These are phyloP conservation scores for Nakazawaea wyomingensis DNA, from an alignment of 805 yeast species.

Conservation along the genomic window DNA sequence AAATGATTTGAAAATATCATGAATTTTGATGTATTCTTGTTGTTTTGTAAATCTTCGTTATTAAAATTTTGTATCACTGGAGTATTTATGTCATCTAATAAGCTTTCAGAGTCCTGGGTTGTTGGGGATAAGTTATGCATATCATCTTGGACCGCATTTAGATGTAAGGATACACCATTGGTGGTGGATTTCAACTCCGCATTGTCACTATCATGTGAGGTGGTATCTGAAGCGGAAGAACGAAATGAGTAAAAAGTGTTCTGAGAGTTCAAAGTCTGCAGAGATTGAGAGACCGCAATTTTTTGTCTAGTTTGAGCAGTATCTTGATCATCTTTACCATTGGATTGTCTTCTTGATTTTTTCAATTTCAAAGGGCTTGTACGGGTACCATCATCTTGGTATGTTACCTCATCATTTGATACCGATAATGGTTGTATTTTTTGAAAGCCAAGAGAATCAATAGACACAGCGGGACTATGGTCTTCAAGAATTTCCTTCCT, in stretches of 20 bases:
- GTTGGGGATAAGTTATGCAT: background rate
- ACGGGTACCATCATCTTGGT: background rate
- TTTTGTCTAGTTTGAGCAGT: background rate
- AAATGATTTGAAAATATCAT: slow-evolving; percentile 6
- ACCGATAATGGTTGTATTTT: slow-evolving; percentile 13
- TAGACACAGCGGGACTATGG: slow-evolving; percentile 15
- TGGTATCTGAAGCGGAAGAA: slow-evolving; percentile 6
- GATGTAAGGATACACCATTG: background rate
- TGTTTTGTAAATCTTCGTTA: background rate
- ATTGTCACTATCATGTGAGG: background rate
- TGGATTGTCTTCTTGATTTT: background rate
- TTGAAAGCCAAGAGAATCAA: slow-evolving; percentile 15
- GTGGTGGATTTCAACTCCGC: background rate
- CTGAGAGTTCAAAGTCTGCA: slow-evolving; percentile 9
- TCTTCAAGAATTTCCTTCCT: slow-evolving; percentile 9
- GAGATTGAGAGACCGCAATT: slow-evolving; percentile 2
- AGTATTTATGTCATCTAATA: background rate
- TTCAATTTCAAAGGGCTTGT: slow-evolving; percentile 8
- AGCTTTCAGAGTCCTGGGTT: background rate
- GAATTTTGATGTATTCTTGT: background rate
- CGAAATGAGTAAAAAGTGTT: slow-evolving; percentile 7
- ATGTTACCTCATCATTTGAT: background rate
- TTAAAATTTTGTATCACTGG: background rate
- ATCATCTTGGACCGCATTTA: background rate
- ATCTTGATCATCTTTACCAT: background rate